Evolutionary conservation across 2,329 filamentous ascomycete species (phyloP), one percentile per base, ranked within the genome.

Genomic region (Elsinoe perseae): DNA sequence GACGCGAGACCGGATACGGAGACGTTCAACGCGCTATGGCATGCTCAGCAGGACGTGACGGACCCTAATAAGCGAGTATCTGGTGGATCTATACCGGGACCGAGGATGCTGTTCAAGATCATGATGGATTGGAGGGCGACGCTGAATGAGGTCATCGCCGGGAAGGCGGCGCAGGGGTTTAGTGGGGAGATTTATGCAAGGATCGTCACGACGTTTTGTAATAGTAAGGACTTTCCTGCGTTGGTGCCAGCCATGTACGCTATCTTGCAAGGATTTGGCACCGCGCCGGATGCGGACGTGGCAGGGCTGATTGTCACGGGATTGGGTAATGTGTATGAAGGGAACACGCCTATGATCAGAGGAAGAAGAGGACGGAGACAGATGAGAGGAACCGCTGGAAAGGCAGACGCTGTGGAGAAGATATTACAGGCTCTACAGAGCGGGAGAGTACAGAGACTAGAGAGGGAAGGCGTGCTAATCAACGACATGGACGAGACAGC

Each of bases 1-100:
- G 54, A 42, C 12, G 40, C 55, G 3, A 14, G 8, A 1, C 59
- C 59, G 4, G 59, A 61, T 34, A 54, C 56, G 2, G 57, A 60
- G 8, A 59, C 59, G 4, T 61, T 56, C 43, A 58, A 56, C 14
- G 36, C 52, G 10, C 57, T 61, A 10, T 61, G 60, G 60, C 56
- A 53, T n/a, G 54, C 46, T 5, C 32, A 44, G 14, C 52, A 56
- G 4, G 25, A 36, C 12, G 21, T 52, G 10, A 40, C 16, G 7
- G 30, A 42, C 8, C 27, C 48, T 12, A 28, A 32, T 7, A 32
- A 44, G 48, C 38, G 34, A n/a, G 3, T 42, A 7, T n/a, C 23
- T 3, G 8, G 18, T 5, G 36, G n/a, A 1, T 34, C 34, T 1
- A 56, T 54, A 8, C 60, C 60, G 5, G 12, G 50, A n/a, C 58